A percentile compares a stretch with the other conserved stretches of the same genome.
phyloP scores from a whole-genome alignment of 257 asterid genomes.

The Penstemon eatonii region DNA sequence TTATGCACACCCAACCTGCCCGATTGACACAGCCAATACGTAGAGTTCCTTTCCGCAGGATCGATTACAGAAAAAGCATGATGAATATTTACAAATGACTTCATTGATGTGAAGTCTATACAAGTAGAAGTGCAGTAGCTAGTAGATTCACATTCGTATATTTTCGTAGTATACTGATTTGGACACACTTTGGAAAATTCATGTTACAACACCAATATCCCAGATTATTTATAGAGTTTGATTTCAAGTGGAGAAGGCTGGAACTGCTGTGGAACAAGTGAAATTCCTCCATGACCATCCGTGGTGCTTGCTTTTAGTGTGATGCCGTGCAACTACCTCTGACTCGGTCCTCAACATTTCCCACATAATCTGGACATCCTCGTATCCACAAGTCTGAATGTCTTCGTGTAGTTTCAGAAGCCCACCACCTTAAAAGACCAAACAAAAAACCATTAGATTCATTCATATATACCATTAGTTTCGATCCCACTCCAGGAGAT shows the following conservation, averaged over 20 bases:
- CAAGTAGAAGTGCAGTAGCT: slow-evolving; percentile 25
- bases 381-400: slow-evolving; percentile 90
- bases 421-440: slow-evolving; percentile 54
- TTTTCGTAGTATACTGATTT: neutral
- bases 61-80: slow-evolving; percentile 30
- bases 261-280: slow-evolving; percentile 37
- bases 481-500: neutral
- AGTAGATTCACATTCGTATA: slow-evolving; percentile 22
- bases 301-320: slow-evolving; percentile 45
- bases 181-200: slow-evolving; percentile 9
- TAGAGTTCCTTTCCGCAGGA: slow-evolving; percentile 27
- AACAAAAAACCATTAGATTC: neutral
- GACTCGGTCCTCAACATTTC: slow-evolving; percentile 80
- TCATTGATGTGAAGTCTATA: slow-evolving; percentile 32
- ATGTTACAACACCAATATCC: slow-evolving; percentile 20
- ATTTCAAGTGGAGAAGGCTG: slow-evolving; percentile 38
- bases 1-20: too few species aligned
- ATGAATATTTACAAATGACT: slow-evolving; percentile 40
- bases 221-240: slow-evolving; percentile 32
- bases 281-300: slow-evolving; percentile 60
- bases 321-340: slow-evolving; percentile 38
- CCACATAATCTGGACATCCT: slow-evolving; percentile 97
- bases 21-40: neutral
- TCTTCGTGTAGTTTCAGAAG: slow-evolving; percentile 86
- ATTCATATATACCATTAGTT: too few species aligned